These are phyloP conservation scores for Scedosporium aurantiacum DNA, from an alignment of 2,329 filamentous ascomycete genomes.

Conservation along the genomic window DNA sequence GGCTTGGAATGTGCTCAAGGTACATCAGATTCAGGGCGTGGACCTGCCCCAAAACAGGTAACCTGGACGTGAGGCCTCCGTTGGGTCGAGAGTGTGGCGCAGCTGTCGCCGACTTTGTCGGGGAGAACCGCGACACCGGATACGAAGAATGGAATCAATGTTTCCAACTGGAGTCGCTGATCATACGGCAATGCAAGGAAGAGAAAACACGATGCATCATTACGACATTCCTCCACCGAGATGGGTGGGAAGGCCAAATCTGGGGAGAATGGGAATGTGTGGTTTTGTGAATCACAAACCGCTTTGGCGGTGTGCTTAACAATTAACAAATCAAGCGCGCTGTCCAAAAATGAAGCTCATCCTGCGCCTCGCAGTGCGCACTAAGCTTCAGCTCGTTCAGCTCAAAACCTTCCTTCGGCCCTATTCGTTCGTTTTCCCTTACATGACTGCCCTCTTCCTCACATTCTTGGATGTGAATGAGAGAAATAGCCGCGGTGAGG, in stretches of 20 bases:
- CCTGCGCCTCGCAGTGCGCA: not conserved
- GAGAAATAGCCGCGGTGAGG: not conserved
- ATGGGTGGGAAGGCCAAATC: not conserved
- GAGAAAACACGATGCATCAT: not conserved
- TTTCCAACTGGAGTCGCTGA: not conserved
- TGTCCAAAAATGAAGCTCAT: not conserved
- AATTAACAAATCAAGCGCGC: not conserved
- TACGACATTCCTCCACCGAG: not conserved
- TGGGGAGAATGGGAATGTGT: not conserved
- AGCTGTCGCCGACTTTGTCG: too few relatives aligned
- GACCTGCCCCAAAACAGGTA: not conserved
- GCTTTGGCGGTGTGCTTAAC: too few relatives aligned
- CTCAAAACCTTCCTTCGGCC: not conserved
- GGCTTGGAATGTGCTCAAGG: not conserved
- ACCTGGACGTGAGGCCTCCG: constrained; percentile 1
- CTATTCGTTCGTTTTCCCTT: not conserved
- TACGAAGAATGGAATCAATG: not conserved
- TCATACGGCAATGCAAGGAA: not conserved
- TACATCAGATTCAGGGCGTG: not conserved
- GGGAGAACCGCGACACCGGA: not conserved
- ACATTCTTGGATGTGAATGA: not conserved
- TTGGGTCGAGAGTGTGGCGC: not conserved
- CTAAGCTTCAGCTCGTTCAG: not conserved
- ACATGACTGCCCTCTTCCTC: not conserved
- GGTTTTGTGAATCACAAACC: not conserved